Percentiles rank a stretch among this genome's conserved stretches.
phyloP scores from a whole-genome alignment of 2,329 filamentous ascomycete species.

The Aureobasidium melanogenum region DNA sequence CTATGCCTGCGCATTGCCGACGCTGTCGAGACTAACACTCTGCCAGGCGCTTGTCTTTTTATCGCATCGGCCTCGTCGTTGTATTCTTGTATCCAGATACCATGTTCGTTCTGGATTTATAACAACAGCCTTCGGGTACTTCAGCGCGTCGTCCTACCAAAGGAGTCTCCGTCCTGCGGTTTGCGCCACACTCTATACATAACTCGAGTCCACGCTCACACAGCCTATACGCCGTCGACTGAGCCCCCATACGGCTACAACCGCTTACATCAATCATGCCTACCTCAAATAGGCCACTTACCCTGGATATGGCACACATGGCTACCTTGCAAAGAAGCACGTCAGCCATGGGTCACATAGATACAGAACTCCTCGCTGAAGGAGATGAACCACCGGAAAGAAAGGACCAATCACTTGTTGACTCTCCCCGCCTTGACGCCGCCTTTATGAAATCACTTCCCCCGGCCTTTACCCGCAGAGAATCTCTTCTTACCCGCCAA shows the following conservation, averaged over 20 bases:
- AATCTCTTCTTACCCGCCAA: slow-evolving; percentile 81
- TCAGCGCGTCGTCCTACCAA: background rate
- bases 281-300: background rate
- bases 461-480: slow-evolving; percentile 48
- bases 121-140: slow-evolving; percentile 8
- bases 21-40: background rate
- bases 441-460: slow-evolving; percentile 40
- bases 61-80: slow-evolving; percentile 7
- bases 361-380: slow-evolving; percentile 63
- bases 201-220: background rate
- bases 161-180: background rate
- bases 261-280: background rate
- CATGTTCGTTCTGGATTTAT: slow-evolving; percentile 1
- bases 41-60: background rate
- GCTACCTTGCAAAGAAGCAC: background rate
- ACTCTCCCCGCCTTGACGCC: slow-evolving; percentile 16
- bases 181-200: slow-evolving; percentile 7
- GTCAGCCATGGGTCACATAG: slow-evolving; percentile 25
- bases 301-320: slow-evolving; percentile 4
- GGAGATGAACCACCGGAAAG: slow-evolving; percentile 83
- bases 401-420: slow-evolving; percentile 21
- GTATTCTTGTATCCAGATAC: slow-evolving; percentile 3
- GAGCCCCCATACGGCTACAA: background rate
- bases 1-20: background rate
- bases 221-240: background rate